Conservation (phyloP, 495 filamentous ascomycete genomes). For the Aspergillus ostianus region DNA sequence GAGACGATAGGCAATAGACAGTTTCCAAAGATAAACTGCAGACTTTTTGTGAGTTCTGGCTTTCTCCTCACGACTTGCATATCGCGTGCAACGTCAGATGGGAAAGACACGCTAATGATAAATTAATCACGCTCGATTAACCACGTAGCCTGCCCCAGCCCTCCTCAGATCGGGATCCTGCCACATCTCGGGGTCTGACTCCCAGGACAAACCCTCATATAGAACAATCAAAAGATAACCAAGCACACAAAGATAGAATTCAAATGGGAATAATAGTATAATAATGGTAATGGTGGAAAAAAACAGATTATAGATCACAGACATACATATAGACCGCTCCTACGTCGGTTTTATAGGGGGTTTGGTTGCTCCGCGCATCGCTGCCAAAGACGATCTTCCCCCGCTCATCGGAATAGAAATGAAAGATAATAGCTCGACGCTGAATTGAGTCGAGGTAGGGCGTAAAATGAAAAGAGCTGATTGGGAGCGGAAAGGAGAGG, state of each 20-base stretch:
- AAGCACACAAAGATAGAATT: background rate
- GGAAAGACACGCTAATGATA: background rate
- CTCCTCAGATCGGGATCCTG: background rate
- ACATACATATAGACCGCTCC: background rate
- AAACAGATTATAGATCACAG: background rate
- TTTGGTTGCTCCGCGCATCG: background rate
- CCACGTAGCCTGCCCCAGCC: background rate
- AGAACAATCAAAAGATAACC: background rate
- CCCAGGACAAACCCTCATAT: background rate
- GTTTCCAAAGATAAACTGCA: background rate
- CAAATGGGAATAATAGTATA: background rate
- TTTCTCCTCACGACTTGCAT: background rate
- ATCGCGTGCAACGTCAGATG: background rate
- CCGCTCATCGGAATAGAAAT: background rate
- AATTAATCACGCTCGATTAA: background rate
- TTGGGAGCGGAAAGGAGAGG: constrained; percentile 3
- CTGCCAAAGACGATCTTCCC: background rate
- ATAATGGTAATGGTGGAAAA: background rate
- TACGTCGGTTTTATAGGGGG: background rate
- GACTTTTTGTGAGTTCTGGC: background rate
- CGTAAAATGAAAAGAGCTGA: background rate
- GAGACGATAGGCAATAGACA: background rate
- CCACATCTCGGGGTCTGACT: background rate
- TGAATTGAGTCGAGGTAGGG: background rate
- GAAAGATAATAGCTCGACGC: background rate